A percentile compares a stretch with the other conserved stretches of the same genome.
Conservation (phyloP, 1,284 basidiomycete genomes). For the Malassezia restricta region DNA sequence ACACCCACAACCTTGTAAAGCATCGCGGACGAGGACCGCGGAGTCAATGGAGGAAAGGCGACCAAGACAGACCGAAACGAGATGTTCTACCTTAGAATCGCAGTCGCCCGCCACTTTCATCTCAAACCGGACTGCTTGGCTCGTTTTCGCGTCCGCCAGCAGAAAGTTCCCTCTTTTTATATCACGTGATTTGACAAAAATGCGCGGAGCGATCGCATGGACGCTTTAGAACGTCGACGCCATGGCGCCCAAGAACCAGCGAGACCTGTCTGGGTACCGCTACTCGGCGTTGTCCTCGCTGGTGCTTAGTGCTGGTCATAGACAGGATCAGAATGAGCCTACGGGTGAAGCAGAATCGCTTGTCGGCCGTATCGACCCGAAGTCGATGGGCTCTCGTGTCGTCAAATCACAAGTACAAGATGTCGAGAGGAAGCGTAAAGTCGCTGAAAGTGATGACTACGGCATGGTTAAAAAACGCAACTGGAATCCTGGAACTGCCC, state of each 20-base stretch:
- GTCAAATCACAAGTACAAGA: conserved; percentile 73
- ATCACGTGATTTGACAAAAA: conserved; percentile 1
- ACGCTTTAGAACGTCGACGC: background rate
- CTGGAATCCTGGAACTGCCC: conserved; percentile 33
- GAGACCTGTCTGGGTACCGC: conserved; percentile 43
- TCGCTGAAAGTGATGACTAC: conserved; percentile 25
- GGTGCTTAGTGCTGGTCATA: conserved; percentile 38
- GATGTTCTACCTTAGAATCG: no score
- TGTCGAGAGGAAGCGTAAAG: conserved; percentile 66
- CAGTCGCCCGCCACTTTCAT: background rate
- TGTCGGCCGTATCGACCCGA: conserved; percentile 74
- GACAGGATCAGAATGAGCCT: conserved; percentile 55
- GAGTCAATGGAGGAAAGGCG: background rate
- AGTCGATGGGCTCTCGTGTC: conserved; percentile 86
- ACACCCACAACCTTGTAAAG: background rate
- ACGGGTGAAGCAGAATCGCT: conserved; percentile 90
- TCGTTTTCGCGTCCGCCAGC: background rate
- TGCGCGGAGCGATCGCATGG: background rate
- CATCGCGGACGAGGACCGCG: background rate
- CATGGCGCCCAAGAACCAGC: conserved; percentile 40
- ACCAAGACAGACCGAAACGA: no score
- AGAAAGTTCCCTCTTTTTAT: background rate
- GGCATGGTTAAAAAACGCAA: conserved; percentile 19
- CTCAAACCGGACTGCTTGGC: background rate
- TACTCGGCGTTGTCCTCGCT: conserved; percentile 43